These are phyloP conservation scores for Penicillium freii DNA, from an alignment of 2,329 filamentous ascomycete species.

Conservation along the genomic window DNA sequence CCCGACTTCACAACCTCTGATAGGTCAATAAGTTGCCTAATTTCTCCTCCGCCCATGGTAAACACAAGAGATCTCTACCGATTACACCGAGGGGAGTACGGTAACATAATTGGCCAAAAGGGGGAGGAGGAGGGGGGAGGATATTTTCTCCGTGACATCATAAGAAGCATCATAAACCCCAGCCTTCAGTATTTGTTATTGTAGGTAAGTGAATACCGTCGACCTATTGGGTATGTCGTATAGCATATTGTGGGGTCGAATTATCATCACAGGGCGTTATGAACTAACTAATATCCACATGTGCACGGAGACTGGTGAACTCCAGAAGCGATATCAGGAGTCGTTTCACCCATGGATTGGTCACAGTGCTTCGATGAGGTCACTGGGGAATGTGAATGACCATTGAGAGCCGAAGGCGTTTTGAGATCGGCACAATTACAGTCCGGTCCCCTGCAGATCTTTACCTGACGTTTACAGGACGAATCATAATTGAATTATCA, in stretches of 20 bases:
- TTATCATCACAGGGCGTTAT: slow-evolving; percentile 13
- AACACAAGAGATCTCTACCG: slow-evolving; percentile 9
- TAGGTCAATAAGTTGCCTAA: slow-evolving; percentile 8
- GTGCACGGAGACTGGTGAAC: slow-evolving; percentile 13
- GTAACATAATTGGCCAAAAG: slow-evolving; percentile 28
- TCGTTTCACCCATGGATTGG: slow-evolving; percentile 12
- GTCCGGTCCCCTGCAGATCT: slow-evolving; percentile 26
- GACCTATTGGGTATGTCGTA: background rate
- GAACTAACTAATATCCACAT: slow-evolving; percentile 19
- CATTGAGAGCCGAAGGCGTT: slow-evolving; percentile 7
- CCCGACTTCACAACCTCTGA: slow-evolving; percentile 6
- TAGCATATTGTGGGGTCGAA: background rate
- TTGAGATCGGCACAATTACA: slow-evolving; percentile 17
- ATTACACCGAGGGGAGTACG: slow-evolving; percentile 7
- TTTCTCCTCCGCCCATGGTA: slow-evolving; percentile 12
- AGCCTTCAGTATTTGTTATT: background rate
- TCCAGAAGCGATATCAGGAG: slow-evolving; percentile 9
- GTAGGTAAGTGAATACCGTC: background rate
- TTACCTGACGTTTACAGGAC: slow-evolving; percentile 18
- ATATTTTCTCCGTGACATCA: slow-evolving; percentile 17
- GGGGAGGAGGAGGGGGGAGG: background rate
- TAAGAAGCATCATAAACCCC: slow-evolving; percentile 13
- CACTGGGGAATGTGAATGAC: slow-evolving; percentile 24
- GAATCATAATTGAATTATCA: slow-evolving; percentile 14
- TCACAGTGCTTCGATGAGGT: slow-evolving; percentile 20